Base-by-base conservation (phyloP, 176 grass and related monocot species). In the Bonia amplexicaulis region DNA sequence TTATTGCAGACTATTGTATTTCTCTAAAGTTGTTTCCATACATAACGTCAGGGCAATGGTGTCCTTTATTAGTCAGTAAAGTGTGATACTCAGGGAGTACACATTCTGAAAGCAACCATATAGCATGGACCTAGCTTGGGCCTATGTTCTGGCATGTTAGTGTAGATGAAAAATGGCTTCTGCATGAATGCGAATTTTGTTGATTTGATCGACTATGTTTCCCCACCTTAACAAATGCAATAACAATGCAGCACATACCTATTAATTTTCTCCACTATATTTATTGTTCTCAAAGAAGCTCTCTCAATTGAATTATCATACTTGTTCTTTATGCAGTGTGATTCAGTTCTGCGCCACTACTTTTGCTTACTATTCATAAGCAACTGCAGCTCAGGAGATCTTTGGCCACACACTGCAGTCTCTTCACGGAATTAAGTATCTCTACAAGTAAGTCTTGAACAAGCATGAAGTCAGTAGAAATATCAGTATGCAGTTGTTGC, bases 281-380 rank as follows among this genome's bases (percentile, higher is more conserved):
- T 83, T 31, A 0, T 22, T 54, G 11, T 74, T 83, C 12, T 29
- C 25, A 15, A 75, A 68, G 29, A 74, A 73, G 12, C 6, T 23
- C 11, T 80, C 25, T 45, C 20, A 49, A 33, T 77, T 47, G 42
- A 66, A 48, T 68, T 67, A 54, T 22, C 25, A 14, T 53, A 59
- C 25, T 73, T 63, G 19, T 76, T 6, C 40, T 84, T 84, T 80
- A 53, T 90, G 80, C 91, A 99, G 93, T 92, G 96, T 99, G 70
- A 99, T 99, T 91, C 96, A 99, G 80, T 99, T 94, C 64, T 96
- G 93, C 44, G 92, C 96, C 69, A 99, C 96, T 15, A 93, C 96
- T 72, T 99, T 99, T 82, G 96, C 88, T 51, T 96, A 99, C 76
- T 99, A 99, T 79, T 87, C 96, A 58, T 93, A 94, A 96, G 96